Evolutionary conservation across 345 rosid species (phyloP), one percentile per base, ranked within the genome.

Genomic region (Brassica incana): DNA sequence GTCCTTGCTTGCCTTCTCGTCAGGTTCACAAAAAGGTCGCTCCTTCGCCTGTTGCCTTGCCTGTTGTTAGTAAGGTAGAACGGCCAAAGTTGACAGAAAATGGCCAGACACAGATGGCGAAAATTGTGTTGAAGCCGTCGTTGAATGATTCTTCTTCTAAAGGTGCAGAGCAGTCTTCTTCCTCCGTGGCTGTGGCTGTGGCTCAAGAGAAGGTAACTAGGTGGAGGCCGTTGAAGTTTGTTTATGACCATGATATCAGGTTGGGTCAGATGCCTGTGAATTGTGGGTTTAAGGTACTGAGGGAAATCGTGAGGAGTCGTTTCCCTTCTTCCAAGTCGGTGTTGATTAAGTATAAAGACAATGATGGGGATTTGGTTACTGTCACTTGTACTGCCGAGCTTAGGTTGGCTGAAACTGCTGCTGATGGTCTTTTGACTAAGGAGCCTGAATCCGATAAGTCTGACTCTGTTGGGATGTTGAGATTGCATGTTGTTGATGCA

Each of bases 311-410:
- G 77, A 81, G 90, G 78, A 84, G 74, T 77, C 91, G 96, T 5
- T 93, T 90, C 69, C 96, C 96, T 3, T 87, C 98, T 27, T 93
- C 98, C 0, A 91, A 92, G 86, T 83, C 98, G 3, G 91, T 95
- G 20, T 84, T 95, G 89, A 84, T 95, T 27, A 91, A 95, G 85
- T 93, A 89, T 65, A 95, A 86, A 77, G 99, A 95, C 72, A 88
- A 38, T 76, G 99, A 95, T 69, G 98, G 98, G 15, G 99, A 95
- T 83, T 89, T 95, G 86, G 94, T 95, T 61, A 95, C 97, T 40
- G 81, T 93, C 20, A 95, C 99, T 2, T 87, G 84, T 64, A 88
- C 94, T 0, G 81, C 86, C 2, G 99, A 95, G 82, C 92, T 95
- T 35, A 89, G 88, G 77, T 73, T 88, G 83, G 97, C 97, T 2